Evolutionary conservation across 140 eudicot species (phyloP).

Genomic region (Stevia rebaudiana): DNA sequence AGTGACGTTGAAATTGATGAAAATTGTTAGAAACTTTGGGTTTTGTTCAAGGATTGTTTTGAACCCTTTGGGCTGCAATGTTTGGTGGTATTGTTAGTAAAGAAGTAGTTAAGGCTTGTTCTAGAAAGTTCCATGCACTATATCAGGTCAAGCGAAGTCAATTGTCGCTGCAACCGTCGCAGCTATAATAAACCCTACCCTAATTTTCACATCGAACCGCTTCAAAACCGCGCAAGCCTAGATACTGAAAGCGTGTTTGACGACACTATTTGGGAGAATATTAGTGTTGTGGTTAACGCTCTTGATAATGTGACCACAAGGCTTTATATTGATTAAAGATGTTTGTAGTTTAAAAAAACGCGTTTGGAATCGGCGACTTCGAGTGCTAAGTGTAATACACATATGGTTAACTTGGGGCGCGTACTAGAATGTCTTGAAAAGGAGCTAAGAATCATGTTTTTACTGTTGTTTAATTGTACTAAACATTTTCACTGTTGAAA

Average conservation of each 20-base stretch:
- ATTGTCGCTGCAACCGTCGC: slow-evolving; percentile 89
- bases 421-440: slow-evolving; percentile 71
- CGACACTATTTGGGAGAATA: slow-evolving; percentile 71
- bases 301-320: slow-evolving; percentile 75
- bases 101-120: slow-evolving; percentile 90
- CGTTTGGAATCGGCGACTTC: slow-evolving; percentile 77
- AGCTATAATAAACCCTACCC: slow-evolving; percentile 60
- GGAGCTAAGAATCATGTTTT: too few relatives aligned
- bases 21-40: slow-evolving; percentile 57
- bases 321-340: slow-evolving; percentile 78
- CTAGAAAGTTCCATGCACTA: slow-evolving; percentile 84
- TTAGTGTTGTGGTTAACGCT: slow-evolving; percentile 65
- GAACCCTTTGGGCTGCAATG: slow-evolving; percentile 96
- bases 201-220: slow-evolving; percentile 56
- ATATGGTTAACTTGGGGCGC: slow-evolving; percentile 71
- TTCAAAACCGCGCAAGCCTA: slow-evolving; percentile 80
- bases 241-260: slow-evolving; percentile 69
- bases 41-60: slow-evolving; percentile 76
- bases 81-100: slow-evolving; percentile 96
- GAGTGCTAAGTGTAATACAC: slow-evolving; percentile 85
- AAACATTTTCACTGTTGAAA: neutral
- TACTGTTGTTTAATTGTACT: too few relatives aligned
- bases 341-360: slow-evolving; percentile 73
- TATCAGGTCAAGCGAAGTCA: slow-evolving; percentile 89
- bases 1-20: slow-evolving; percentile 57